A percentile compares a stretch with the other conserved stretches of the same genome.
These are phyloP conservation scores for Cladosporium phlei DNA, from an alignment of 2,329 filamentous ascomycete species.

Conservation along the genomic window DNA sequence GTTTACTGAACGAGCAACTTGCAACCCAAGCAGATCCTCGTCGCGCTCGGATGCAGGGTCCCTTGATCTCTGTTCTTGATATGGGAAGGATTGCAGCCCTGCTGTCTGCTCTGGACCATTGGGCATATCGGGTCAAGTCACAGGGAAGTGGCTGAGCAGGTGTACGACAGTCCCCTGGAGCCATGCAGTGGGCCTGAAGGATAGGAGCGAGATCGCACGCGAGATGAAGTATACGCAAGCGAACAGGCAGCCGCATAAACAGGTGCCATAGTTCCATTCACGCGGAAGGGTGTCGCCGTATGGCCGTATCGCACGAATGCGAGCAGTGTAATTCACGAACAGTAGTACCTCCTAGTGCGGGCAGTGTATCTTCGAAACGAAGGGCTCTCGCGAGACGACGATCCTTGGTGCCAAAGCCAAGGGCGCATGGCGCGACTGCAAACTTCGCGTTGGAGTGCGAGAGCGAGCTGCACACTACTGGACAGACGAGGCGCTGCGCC, in stretches of 20 bases:
- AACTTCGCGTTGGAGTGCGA: conserved; percentile 10
- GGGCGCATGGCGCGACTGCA: conserved; percentile 6
- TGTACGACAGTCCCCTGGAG: too few species aligned
- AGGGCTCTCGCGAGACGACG: conserved; percentile 4
- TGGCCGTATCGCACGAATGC: conserved; percentile 2
- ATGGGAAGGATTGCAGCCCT: too few species aligned
- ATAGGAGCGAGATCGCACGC: neutral
- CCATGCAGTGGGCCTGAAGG: too few species aligned
- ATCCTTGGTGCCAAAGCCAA: conserved; percentile 13
- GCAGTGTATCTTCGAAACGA: conserved; percentile 2
- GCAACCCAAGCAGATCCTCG: too few species aligned
- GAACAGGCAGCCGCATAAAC: conserved; percentile 3
- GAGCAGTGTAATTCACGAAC: neutral
- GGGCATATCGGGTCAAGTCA: too few species aligned
- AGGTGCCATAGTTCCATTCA: too few species aligned
- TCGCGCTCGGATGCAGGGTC: too few species aligned
- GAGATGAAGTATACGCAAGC: conserved; percentile 5
- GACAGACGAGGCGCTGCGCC: neutral
- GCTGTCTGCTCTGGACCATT: too few species aligned
- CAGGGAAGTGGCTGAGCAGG: too few species aligned
- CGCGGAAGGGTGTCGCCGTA: conserved; percentile 1
- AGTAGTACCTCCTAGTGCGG: conserved; percentile 4
- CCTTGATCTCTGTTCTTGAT: too few species aligned
- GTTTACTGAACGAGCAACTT: too few species aligned
- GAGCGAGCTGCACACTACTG: conserved; percentile 12